Percentiles rank a stretch among this genome's conserved stretches.
These are phyloP conservation scores for Osmanthus fragrans DNA, from an alignment of 257 asterid species.

Conservation along the genomic window DNA sequence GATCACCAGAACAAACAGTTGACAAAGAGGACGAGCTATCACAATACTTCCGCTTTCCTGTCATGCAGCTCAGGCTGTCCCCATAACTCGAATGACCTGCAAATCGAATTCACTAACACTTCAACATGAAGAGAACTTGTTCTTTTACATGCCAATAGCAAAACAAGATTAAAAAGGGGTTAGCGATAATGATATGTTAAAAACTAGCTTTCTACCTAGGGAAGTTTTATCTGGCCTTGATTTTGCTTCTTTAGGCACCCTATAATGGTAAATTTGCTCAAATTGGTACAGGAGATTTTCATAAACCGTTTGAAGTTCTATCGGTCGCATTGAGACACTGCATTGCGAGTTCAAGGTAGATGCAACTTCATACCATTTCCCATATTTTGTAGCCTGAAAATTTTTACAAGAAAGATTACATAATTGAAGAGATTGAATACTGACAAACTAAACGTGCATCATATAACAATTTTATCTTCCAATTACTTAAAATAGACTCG, in stretches of 20 bases:
- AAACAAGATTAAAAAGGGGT: neutral
- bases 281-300: conserved; percentile 48
- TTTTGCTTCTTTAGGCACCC: conserved; percentile 37
- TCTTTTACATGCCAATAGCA: neutral
- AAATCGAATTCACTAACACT: conserved; percentile 5
- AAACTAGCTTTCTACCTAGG: conserved; percentile 17
- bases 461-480: neutral
- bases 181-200: neutral
- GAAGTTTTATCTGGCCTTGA: conserved; percentile 31
- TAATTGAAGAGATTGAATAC: neutral
- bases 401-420: neutral
- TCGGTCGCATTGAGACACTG: conserved; percentile 31
- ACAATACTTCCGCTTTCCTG: conserved; percentile 40
- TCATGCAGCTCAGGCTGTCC: conserved; percentile 23
- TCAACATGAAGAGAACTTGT: neutral
- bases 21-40: conserved; percentile 25
- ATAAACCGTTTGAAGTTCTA: conserved; percentile 58
- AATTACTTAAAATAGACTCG: neutral
- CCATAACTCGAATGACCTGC: conserved; percentile 27
- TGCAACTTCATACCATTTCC: conserved; percentile 74
- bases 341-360: conserved; percentile 33
- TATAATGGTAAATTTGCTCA: conserved; percentile 57
- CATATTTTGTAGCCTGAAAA: conserved; percentile 55
- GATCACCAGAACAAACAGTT: neutral
- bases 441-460: neutral